These are phyloP conservation scores for Artemisia annua DNA, from an alignment of 129 eudicot genomes.

Conservation along the genomic window DNA sequence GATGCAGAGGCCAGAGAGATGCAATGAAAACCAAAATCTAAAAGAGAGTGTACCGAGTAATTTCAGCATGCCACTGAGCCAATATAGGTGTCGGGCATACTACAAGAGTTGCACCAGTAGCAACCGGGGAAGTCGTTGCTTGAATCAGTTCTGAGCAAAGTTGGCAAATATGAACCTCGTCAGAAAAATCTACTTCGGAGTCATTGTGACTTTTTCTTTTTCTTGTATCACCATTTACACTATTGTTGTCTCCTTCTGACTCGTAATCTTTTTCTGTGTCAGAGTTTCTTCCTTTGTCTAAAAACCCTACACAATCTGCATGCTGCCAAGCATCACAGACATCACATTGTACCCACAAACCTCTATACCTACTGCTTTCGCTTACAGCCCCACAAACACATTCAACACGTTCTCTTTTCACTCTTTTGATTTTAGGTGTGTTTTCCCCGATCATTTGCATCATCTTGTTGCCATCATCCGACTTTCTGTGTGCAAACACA, in stretches of 20 bases:
- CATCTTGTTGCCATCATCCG: conserved; percentile 35
- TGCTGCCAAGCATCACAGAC: conserved; percentile 99
- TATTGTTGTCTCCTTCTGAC: too few species aligned
- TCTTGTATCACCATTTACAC: conserved; percentile 28
- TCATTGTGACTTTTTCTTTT: conserved; percentile 43
- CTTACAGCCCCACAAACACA: conserved; percentile 90
- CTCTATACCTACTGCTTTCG: conserved; percentile 66
- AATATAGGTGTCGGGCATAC: conserved; percentile 94
- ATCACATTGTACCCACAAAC: conserved; percentile 98
- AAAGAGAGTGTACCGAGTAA: conserved; percentile 58
- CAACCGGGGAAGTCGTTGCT: conserved; percentile 71
- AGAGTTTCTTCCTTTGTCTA: conserved; percentile 33
- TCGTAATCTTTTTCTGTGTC: conserved; percentile 19
- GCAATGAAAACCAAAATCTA: conserved; percentile 9
- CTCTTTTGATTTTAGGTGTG: conserved; percentile 49
- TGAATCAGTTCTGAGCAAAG: conserved; percentile 69
- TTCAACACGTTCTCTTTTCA: conserved; percentile 85
- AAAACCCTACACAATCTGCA: conserved; percentile 88
- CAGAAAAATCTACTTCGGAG: conserved; percentile 39
- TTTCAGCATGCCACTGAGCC: conserved; percentile 99
- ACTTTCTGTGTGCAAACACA: conserved; percentile 68
- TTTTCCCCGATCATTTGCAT: conserved; percentile 31
- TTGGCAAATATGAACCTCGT: conserved; percentile 57
- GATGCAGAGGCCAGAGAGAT: conserved; percentile 3
- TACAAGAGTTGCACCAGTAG: conserved; percentile 91